These are phyloP conservation scores for Penicillium concentricum DNA, from an alignment of 2,329 filamentous ascomycete species.

Conservation along the genomic window DNA sequence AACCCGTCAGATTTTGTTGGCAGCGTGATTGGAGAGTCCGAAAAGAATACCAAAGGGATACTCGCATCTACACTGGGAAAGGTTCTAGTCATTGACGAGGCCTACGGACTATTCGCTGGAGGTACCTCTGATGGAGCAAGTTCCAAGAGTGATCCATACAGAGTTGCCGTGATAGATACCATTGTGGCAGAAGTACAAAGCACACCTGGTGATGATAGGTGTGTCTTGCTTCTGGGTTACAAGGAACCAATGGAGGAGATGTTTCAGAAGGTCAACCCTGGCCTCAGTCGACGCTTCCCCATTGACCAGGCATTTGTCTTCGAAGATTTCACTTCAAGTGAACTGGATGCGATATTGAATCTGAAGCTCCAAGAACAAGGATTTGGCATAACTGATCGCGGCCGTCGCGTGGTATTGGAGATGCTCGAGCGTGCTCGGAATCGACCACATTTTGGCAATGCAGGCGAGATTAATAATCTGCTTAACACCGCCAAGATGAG, in stretches of 20 bases:
- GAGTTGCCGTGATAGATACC: slow-evolving; percentile 67
- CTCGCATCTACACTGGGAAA: slow-evolving; percentile 67
- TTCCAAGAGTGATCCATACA: slow-evolving; percentile 51
- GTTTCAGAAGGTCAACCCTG: slow-evolving; percentile 73
- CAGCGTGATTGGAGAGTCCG: slow-evolving; percentile 61
- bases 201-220: slow-evolving; percentile 68
- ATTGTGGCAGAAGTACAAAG: slow-evolving; percentile 73
- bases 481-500: slow-evolving; percentile 56
- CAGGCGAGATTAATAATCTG: slow-evolving; percentile 70
- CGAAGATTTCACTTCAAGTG: slow-evolving; percentile 62
- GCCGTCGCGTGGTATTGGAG: slow-evolving; percentile 56
- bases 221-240: slow-evolving; percentile 70
- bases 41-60: slow-evolving; percentile 70
- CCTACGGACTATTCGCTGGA: slow-evolving; percentile 62
- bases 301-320: slow-evolving; percentile 64
- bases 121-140: slow-evolving; percentile 26
- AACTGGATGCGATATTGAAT: slow-evolving; percentile 61
- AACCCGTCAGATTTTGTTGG: slow-evolving; percentile 75
- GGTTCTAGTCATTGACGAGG: slow-evolving; percentile 77
- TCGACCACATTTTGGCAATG: slow-evolving; percentile 68
- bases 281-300: slow-evolving; percentile 65
- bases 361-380: slow-evolving; percentile 61
- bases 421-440: slow-evolving; percentile 63
- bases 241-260: slow-evolving; percentile 67
- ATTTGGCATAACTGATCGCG: slow-evolving; percentile 54